A percentile compares a stretch with the other conserved stretches of the same genome.
Evolutionary conservation across 495 filamentous ascomycete genomes (phyloP).

Genomic region (Haplographium delicatum): DNA sequence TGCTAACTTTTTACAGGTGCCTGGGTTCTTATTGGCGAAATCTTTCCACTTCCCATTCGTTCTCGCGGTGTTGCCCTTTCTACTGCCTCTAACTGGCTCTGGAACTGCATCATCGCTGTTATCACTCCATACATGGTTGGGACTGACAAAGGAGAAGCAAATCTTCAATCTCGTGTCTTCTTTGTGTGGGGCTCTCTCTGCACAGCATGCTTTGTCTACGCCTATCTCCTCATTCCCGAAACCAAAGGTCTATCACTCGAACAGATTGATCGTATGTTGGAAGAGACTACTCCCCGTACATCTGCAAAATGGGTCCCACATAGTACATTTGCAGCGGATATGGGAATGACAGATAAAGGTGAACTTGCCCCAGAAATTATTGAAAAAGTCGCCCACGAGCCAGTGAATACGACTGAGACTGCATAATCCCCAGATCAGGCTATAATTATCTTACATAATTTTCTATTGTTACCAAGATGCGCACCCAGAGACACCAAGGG

Average conservation of each 20-base stretch:
- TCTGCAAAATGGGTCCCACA: constrained; percentile 67
- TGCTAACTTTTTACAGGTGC: constrained; percentile 28
- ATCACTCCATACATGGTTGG: constrained; percentile 29
- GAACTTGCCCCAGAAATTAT: background rate
- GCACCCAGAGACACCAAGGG: background rate
- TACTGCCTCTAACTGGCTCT: constrained; percentile 84
- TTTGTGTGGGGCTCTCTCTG: constrained; percentile 75
- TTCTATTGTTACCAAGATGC: background rate
- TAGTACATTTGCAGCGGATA: constrained; percentile 61
- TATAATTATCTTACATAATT: background rate
- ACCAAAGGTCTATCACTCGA: constrained; percentile 76
- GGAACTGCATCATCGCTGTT: constrained; percentile 48
- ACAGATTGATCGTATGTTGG: constrained; percentile 87
- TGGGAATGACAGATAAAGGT: constrained; percentile 29
- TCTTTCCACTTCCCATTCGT: constrained; percentile 80
- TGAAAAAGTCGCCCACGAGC: constrained; percentile 7
- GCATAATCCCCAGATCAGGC: background rate
- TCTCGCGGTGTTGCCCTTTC: constrained; percentile 75
- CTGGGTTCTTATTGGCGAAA: constrained; percentile 83
- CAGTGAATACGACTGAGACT: background rate
- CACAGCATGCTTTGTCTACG: constrained; percentile 59
- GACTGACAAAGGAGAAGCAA: constrained; percentile 32
- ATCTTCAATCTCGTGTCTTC: constrained; percentile 71
- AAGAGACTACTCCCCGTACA: constrained; percentile 67
- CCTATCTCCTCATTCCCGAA: constrained; percentile 78